Evolutionary conservation across 2,329 filamentous ascomycete genomes (phyloP), one percentile per base, ranked within the genome.

Genomic region (Xylariaceae sp.): DNA sequence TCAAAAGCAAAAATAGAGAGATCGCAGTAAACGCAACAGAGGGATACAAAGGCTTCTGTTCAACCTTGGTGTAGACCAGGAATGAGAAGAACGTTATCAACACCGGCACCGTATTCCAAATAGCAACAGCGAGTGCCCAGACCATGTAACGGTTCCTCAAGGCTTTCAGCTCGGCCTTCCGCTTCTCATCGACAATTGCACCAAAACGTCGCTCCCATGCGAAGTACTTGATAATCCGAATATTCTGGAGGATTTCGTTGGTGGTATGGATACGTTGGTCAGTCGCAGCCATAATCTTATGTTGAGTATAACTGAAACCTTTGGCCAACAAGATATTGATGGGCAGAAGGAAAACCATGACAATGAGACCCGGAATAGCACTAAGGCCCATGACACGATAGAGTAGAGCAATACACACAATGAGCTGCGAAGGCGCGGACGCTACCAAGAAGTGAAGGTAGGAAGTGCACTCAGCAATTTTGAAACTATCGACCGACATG

Each of bases 401-500:
- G 20, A 99, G 85, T 43, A 99, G 79, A 18, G 84, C 78, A 58
- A 98, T 81, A 4, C 92, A 90, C 44, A 97, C 84, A 44, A 89
- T 76, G 40, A 99, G 83, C 74, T 98, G 93, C 0, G 95, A 90
- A 0, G 95, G 95, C 1, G 93, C 93, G 59, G 89, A 88, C 0
- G 93, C 93, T 79, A 93, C 89, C n/a, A 99, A 79, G 74, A 96
- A 99, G 74, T 99, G 95, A 29, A 99, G 79, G 71, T 99, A 99
- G 0, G 93, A 90, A 40, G 91, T 95, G 56, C 96, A 88, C 71
- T 99, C 95, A 60, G 91, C 90, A 52, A 99, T 91, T 77, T 99
- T 99, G 85, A 98, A 98, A 46, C 93, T 97, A 78, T 99, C 96
- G 41, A 99, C 96, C 10, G 95, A 96, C 95, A 99, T 99, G 63